Percentiles rank a stretch among this genome's conserved stretches.
phyloP scores from a whole-genome alignment of 192 early-diverging fungal genomes.

The Coemansia sp. region DNA sequence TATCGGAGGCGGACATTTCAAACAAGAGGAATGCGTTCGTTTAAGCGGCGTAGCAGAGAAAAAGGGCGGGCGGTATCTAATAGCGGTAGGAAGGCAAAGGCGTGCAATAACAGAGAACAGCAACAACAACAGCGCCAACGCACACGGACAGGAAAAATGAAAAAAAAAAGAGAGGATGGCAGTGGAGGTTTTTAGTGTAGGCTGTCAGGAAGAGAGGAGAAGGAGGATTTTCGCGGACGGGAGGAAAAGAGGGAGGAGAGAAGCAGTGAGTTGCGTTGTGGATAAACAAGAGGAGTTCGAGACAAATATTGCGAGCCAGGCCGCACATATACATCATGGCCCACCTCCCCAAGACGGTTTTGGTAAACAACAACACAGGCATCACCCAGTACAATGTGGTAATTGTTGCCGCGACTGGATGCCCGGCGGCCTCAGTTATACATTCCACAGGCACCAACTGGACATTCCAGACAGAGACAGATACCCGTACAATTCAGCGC shows the following conservation, averaged over 20 bases:
- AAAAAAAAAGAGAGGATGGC: slow-evolving; percentile 1
- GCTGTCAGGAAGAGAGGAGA: neutral
- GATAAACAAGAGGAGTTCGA: neutral
- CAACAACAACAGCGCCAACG: neutral
- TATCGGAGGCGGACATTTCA: slow-evolving; percentile 50
- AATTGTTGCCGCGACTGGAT: slow-evolving; percentile 1
- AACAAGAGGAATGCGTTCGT: slow-evolving; percentile 4
- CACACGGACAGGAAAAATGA: neutral
- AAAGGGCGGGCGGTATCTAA: neutral
- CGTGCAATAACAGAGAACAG: slow-evolving; percentile 10
- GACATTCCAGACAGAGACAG: too few relatives aligned
- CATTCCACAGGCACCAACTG: neutral
- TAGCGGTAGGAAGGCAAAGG: neutral
- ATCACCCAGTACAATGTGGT: slow-evolving; percentile 2
- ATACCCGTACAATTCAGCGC: slow-evolving; percentile 1
- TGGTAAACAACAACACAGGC: slow-evolving; percentile 14
- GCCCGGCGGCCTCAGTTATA: neutral
- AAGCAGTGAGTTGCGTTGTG: neutral
- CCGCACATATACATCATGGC: neutral
- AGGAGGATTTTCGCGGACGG: slow-evolving; percentile 3
- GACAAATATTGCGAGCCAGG: neutral
- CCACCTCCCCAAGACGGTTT: neutral
- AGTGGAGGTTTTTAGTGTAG: slow-evolving; percentile 1
- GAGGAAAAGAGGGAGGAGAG: neutral
- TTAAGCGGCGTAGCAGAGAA: slow-evolving; percentile 4